phyloP scores from a whole-genome alignment of 805 yeast genomes.

The Hemisphaericaspora nanyangensis region DNA sequence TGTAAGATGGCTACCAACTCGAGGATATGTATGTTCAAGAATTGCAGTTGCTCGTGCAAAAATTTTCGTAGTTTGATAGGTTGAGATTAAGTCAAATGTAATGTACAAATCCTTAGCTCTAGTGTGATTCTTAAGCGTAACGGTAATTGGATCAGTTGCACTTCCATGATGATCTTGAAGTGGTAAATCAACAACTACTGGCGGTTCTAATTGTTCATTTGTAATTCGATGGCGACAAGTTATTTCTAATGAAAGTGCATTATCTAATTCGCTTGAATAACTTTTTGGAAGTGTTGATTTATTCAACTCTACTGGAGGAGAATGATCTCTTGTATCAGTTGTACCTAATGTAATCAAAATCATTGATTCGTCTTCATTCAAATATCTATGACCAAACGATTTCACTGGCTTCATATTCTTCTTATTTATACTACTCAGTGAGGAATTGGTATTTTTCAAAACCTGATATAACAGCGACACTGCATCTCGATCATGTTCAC shows the following conservation, averaged over 20 bases:
- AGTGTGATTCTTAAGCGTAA: slow-evolving; percentile 49
- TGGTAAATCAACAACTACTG: slow-evolving; percentile 73
- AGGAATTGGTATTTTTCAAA: slow-evolving; percentile 22
- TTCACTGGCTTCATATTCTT: slow-evolving; percentile 53
- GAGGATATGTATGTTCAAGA: slow-evolving; percentile 55
- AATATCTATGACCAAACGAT: slow-evolving; percentile 80
- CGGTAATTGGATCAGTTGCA: slow-evolving; percentile 71
- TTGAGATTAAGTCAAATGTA: slow-evolving; percentile 85
- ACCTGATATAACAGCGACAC: slow-evolving; percentile 38
- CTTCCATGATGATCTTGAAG: slow-evolving; percentile 70
- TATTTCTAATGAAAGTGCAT: slow-evolving; percentile 75
- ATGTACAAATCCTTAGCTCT: slow-evolving; percentile 53
- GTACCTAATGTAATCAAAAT: slow-evolving; percentile 84
- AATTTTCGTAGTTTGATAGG: slow-evolving; percentile 51
- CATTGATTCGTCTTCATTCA: slow-evolving; percentile 60
- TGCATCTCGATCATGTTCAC: slow-evolving; percentile 21
- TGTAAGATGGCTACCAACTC: slow-evolving; percentile 64
- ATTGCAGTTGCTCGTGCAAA: slow-evolving; percentile 85
- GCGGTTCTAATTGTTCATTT: slow-evolving; percentile 43
- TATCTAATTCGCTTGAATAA: slow-evolving; percentile 80
- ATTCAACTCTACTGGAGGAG: slow-evolving; percentile 62
- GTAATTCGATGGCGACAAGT: slow-evolving; percentile 31
- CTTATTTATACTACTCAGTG: not conserved
- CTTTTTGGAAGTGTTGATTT: slow-evolving; percentile 73
- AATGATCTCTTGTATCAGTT: slow-evolving; percentile 63